Conservation (phyloP, 805 yeast genomes). For the Candida golubevii region DNA sequence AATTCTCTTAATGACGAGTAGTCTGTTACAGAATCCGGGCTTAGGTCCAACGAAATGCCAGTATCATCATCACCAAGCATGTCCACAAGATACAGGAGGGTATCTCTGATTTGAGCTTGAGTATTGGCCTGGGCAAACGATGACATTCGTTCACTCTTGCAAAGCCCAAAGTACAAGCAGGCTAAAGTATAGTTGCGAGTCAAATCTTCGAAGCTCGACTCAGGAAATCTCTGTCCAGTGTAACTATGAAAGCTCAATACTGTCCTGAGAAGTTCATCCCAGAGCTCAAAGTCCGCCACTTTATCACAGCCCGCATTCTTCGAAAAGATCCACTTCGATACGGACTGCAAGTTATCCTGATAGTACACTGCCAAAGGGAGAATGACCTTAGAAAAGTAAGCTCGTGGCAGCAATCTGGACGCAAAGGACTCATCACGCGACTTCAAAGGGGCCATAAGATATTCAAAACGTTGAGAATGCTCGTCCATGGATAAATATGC, state of each 20-base stretch:
- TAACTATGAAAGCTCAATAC: constrained; percentile 3
- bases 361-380: constrained; percentile 25
- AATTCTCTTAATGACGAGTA: constrained; percentile 17
- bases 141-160: constrained; percentile 11
- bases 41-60: neutral
- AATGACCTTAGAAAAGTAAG: constrained; percentile 27
- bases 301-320: neutral
- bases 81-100: constrained; percentile 14
- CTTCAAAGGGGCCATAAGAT: constrained; percentile 23
- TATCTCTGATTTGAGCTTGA: constrained; percentile 27
- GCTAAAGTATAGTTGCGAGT: constrained; percentile 6
- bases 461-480: constrained; percentile 18
- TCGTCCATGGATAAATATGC: constrained; percentile 14
- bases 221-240: neutral
- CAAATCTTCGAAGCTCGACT: neutral
- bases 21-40: neutral
- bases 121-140: constrained; percentile 27
- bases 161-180: constrained; percentile 13
- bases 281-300: constrained; percentile 8
- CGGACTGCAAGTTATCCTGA: constrained; percentile 21
- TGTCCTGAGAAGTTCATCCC: constrained; percentile 12
- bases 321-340: constrained; percentile 24
- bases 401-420: constrained; percentile 13
- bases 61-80: neutral
- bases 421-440: constrained; percentile 4